Evolutionary conservation across 257 asterid species (phyloP).

Genomic region (Solanum infundibuliforme): DNA sequence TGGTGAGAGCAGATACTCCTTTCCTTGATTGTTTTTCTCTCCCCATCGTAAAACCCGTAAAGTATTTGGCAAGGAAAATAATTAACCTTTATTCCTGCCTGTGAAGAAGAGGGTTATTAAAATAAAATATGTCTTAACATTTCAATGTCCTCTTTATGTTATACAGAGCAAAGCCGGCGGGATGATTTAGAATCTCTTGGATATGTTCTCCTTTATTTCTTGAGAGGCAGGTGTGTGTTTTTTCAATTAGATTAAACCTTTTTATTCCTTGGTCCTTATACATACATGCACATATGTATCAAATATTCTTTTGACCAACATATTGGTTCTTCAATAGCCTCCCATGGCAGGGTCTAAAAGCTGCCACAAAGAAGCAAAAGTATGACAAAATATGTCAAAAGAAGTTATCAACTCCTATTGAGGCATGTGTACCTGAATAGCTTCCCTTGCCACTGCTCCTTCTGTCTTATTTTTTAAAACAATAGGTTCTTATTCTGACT

Average conservation of each 20-base stretch:
- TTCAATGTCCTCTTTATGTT: background rate
- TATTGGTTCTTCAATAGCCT: conserved; percentile 44
- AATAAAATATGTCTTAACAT: background rate
- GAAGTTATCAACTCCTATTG: conserved; percentile 90
- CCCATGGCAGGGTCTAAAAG: conserved; percentile 98
- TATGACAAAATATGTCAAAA: conserved; percentile 94
- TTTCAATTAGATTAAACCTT: background rate
- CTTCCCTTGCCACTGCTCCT: background rate
- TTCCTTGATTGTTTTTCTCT: conserved; percentile 1
- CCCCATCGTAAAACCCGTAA: background rate
- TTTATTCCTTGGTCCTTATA: background rate
- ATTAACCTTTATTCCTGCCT: background rate
- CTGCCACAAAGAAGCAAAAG: conserved; percentile 96
- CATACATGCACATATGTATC: background rate
- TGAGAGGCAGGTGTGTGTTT: conserved; percentile 77
- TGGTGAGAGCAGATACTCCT: conserved; percentile 31
- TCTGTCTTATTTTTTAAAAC: conserved; percentile 1
- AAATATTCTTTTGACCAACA: background rate
- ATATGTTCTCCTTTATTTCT: conserved; percentile 82
- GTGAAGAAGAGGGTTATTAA: background rate
- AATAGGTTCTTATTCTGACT: background rate
- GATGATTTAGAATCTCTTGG: conserved; percentile 97
- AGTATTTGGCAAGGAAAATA: background rate
- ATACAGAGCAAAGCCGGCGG: conserved; percentile 88
- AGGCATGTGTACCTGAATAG: conserved; percentile 30